phyloP scores from a whole-genome alignment of 129 eudicot species.

The Escallonia herrerae region DNA sequence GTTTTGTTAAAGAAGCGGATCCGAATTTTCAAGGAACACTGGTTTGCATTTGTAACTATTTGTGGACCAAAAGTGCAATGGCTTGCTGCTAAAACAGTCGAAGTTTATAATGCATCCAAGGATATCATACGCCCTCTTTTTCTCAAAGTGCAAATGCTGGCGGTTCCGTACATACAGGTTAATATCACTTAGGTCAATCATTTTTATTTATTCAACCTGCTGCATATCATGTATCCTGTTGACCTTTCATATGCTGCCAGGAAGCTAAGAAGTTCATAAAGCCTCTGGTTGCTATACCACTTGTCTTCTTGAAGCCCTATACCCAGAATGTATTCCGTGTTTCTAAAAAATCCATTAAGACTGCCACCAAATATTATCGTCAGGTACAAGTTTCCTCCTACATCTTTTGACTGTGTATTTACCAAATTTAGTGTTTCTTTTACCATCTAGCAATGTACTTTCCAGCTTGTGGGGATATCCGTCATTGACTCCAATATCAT shows the following conservation, averaged over 20 bases:
- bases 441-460: too few species aligned
- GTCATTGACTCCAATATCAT: too few species aligned
- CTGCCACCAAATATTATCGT: too few species aligned
- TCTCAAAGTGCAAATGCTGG: conserved; percentile 36
- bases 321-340: too few species aligned
- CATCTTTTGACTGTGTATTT: too few species aligned
- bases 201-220: not conserved
- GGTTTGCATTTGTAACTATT: conserved; percentile 52
- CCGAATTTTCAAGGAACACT: conserved; percentile 58
- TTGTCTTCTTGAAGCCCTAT: too few species aligned
- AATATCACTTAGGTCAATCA: not conserved
- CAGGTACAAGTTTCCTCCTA: too few species aligned
- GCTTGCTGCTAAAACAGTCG: conserved; percentile 40
- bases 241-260: not conserved
- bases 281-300: too few species aligned
- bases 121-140: conserved; percentile 45
- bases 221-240: too few species aligned
- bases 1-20: conserved; percentile 47
- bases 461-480: too few species aligned
- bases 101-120: conserved; percentile 46
- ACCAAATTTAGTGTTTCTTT: too few species aligned
- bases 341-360: too few species aligned
- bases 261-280: conserved; percentile 12
- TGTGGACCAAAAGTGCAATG: conserved; percentile 52
- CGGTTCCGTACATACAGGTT: conserved; percentile 59